Percentiles rank a stretch among this genome's conserved stretches.
phyloP scores from a whole-genome alignment of 2,329 filamentous ascomycete genomes.

The Neofusicoccum cordaticola region DNA sequence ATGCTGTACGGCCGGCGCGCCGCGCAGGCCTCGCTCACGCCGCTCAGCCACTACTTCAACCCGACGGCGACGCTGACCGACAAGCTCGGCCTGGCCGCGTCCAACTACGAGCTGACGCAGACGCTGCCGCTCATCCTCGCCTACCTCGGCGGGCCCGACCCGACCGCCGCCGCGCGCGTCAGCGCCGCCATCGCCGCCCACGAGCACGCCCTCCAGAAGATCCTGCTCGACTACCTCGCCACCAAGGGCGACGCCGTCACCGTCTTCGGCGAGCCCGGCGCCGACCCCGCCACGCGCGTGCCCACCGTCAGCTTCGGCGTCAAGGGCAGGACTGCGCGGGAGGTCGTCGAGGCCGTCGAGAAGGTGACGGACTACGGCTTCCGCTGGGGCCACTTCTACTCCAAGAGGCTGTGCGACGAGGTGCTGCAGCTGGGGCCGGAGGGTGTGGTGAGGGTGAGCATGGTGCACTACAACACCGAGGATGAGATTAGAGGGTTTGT shows the following conservation, averaged over 20 bases:
- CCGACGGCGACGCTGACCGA: constrained; percentile 57
- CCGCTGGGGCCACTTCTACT: constrained; percentile 68
- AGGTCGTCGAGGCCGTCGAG: constrained; percentile 63
- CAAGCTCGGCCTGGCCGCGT: constrained; percentile 66
- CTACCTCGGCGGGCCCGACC: constrained; percentile 53
- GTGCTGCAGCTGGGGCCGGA: constrained; percentile 58
- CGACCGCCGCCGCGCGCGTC: constrained; percentile 27
- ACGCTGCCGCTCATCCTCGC: constrained; percentile 59
- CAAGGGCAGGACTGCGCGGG: constrained; percentile 53
- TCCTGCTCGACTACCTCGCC: constrained; percentile 59
- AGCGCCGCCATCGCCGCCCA: constrained; percentile 58
- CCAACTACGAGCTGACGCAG: constrained; percentile 68
- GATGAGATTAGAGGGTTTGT: constrained; percentile 57
- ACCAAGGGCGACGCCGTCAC: constrained; percentile 49
- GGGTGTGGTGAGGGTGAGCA: constrained; percentile 66
- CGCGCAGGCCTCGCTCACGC: constrained; percentile 56
- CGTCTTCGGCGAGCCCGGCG: constrained; percentile 56
- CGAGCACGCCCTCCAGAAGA: constrained; percentile 58
- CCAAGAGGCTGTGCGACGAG: constrained; percentile 59
- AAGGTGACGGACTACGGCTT: constrained; percentile 58
- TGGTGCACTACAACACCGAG: constrained; percentile 70
- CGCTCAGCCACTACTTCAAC: constrained; percentile 69
- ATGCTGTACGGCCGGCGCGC: constrained; percentile 63
- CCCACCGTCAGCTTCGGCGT: constrained; percentile 68
- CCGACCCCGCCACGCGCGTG: constrained; percentile 52